phyloP scores from a whole-genome alignment of 2,329 filamentous ascomycete species.

The Cryphonectria carpinicola region DNA sequence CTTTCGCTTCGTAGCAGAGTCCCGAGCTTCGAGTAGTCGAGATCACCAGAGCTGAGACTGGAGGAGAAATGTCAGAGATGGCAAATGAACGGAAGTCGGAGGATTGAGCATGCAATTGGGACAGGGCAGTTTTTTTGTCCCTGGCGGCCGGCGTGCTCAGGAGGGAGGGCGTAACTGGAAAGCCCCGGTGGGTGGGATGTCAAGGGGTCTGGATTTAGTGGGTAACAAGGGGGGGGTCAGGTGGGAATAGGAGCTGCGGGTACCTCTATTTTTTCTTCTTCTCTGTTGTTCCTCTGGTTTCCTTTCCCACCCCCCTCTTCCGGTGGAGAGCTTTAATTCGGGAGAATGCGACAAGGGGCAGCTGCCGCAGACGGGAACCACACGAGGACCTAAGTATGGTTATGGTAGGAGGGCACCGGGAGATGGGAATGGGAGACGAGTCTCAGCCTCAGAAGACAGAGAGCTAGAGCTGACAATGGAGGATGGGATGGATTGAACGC shows the following conservation, averaged over 20 bases:
- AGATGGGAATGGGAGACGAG: constrained; percentile 3
- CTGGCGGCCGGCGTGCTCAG: constrained; percentile 18
- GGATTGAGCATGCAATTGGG: constrained; percentile 23
- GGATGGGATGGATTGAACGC: neutral
- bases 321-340: constrained; percentile 17
- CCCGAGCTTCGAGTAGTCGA: constrained; percentile 20
- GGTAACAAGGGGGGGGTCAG: neutral
- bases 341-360: constrained; percentile 10
- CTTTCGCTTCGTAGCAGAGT: constrained; percentile 20
- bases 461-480: neutral
- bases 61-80: constrained; percentile 15
- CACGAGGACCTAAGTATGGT: neutral
- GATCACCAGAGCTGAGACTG: constrained; percentile 20
- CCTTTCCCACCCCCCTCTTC: neutral
- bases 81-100: constrained; percentile 23
- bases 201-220: constrained; percentile 22
- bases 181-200: constrained; percentile 13
- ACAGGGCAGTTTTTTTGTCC: constrained; percentile 30
- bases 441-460: neutral
- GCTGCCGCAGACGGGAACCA: constrained; percentile 1
- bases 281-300: neutral
- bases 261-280: constrained; percentile 11
- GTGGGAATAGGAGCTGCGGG: neutral
- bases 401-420: constrained; percentile 2
- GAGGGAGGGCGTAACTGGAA: constrained; percentile 26